A percentile compares a stretch with the other conserved stretches of the same genome.
phyloP scores from a whole-genome alignment of 2,329 filamentous ascomycete species.

The Didymellaceae sp. region DNA sequence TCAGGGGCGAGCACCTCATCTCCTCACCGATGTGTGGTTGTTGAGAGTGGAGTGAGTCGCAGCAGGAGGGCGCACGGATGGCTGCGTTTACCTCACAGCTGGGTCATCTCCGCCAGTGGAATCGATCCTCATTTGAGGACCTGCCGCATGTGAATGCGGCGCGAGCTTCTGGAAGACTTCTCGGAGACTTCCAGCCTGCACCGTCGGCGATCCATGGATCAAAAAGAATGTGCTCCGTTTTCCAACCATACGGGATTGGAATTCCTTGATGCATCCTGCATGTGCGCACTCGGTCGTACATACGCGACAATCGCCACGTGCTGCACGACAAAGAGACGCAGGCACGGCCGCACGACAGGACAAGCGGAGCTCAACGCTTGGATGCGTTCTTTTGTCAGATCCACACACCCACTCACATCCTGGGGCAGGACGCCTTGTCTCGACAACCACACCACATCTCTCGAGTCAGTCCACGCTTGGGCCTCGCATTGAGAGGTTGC shows the following conservation, averaged over 20 bases:
- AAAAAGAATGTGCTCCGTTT: background rate
- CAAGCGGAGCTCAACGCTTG: background rate
- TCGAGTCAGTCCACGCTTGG: slow-evolving; percentile 9
- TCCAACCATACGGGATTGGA: background rate
- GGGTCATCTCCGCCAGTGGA: slow-evolving; percentile 1
- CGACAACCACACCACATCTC: background rate
- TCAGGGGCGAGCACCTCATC: slow-evolving; percentile 8
- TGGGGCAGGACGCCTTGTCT: slow-evolving; percentile 6
- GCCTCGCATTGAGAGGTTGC: background rate
- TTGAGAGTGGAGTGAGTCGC: slow-evolving; percentile 16
- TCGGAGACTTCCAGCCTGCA: slow-evolving; percentile 2
- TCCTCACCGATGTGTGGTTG: slow-evolving; percentile 11
- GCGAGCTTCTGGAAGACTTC: slow-evolving; percentile 10
- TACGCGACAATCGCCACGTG: background rate
- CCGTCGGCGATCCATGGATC: background rate
- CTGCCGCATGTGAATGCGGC: background rate
- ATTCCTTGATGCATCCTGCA: background rate
- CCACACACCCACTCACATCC: background rate
- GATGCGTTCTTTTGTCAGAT: slow-evolving; percentile 5
- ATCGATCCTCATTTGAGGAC: background rate
- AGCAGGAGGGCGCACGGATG: slow-evolving; percentile 11
- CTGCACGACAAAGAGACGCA: slow-evolving; percentile 3
- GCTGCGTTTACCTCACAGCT: too few species aligned
- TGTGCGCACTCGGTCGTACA: background rate
- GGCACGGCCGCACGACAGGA: background rate